phyloP scores from a whole-genome alignment of 73 alveolate genomes.

The Paramecium tetraurelia region DNA sequence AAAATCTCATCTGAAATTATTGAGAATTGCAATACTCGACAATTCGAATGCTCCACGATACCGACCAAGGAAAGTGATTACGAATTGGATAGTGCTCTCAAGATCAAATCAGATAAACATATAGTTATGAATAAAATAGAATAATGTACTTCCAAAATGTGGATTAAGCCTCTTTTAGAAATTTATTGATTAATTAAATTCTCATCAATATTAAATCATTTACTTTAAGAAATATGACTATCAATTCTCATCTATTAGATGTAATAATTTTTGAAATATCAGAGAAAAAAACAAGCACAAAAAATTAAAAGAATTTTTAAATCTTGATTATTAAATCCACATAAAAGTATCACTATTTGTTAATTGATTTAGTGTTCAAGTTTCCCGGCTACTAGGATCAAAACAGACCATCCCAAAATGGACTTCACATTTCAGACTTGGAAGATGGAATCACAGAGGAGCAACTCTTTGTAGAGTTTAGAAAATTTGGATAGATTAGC shows the following conservation, averaged over 20 bases:
- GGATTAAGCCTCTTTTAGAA: neutral
- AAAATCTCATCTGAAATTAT: neutral
- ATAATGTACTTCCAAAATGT: neutral
- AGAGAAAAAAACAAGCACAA: neutral
- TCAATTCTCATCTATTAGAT: neutral
- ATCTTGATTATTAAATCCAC: neutral
- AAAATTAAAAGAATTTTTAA: neutral
- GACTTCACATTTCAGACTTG: constrained; percentile 13
- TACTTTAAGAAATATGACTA: neutral
- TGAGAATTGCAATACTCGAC: neutral
- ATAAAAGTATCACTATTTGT: neutral
- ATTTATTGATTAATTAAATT: neutral
- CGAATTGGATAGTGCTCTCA: neutral
- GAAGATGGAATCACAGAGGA: constrained; percentile 45
- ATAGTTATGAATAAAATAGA: neutral
- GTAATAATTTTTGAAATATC: neutral
- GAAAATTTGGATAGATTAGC: constrained; percentile 5
- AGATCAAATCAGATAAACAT: neutral
- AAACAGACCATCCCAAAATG: neutral
- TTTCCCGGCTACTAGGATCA: neutral
- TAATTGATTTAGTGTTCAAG: neutral
- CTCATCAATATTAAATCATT: neutral
- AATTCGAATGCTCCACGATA: neutral
- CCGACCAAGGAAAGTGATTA: neutral
- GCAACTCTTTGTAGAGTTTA: constrained; percentile 21